Conservation (phyloP, 2,329 filamentous ascomycete genomes). For the Huntiella decipiens region DNA sequence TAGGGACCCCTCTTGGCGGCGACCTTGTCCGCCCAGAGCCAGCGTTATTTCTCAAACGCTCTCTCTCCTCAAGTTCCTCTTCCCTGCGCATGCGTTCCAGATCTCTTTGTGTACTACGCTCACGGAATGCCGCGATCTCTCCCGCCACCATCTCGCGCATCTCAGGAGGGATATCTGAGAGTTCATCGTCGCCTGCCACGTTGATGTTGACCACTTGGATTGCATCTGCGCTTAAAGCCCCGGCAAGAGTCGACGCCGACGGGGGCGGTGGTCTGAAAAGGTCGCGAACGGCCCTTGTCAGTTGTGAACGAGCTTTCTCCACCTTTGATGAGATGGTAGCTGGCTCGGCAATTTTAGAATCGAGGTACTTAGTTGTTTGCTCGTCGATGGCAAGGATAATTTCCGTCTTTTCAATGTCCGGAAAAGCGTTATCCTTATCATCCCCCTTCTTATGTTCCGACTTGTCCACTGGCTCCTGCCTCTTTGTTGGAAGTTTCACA, state of each 20-base stretch:
- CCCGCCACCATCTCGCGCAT: constrained; percentile 89
- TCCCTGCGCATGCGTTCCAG: constrained; percentile 72
- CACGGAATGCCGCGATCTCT: constrained; percentile 86
- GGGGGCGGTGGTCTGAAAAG: constrained; percentile 46
- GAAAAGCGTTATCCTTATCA: constrained; percentile 23
- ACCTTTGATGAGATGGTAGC: constrained; percentile 37
- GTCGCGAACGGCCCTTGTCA: constrained; percentile 50
- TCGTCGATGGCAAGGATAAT: constrained; percentile 64
- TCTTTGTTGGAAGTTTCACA: constrained; percentile 63
- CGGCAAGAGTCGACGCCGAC: constrained; percentile 24
- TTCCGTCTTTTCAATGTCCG: constrained; percentile 47
- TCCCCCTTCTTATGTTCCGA: constrained; percentile 41
- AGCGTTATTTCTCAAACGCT: constrained; percentile 50
- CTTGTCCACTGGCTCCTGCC: constrained; percentile 28
- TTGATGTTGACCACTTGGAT: constrained; percentile 83
- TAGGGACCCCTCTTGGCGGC: constrained; percentile 46
- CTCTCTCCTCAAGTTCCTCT: constrained; percentile 78
- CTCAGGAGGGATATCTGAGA: constrained; percentile 86
- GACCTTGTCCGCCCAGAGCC: constrained; percentile 1
- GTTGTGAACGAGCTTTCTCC: constrained; percentile 46
- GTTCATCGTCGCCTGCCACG: constrained; percentile 71
- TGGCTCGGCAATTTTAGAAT: constrained; percentile 37
- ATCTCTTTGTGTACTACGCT: constrained; percentile 74
- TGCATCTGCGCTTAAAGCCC: constrained; percentile 46
- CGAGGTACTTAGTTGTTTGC: constrained; percentile 65